A percentile compares a stretch with the other conserved stretches of the same genome.
Conservation (phyloP, 805 yeast species). For the Metschnikowia gelsemii region DNA sequence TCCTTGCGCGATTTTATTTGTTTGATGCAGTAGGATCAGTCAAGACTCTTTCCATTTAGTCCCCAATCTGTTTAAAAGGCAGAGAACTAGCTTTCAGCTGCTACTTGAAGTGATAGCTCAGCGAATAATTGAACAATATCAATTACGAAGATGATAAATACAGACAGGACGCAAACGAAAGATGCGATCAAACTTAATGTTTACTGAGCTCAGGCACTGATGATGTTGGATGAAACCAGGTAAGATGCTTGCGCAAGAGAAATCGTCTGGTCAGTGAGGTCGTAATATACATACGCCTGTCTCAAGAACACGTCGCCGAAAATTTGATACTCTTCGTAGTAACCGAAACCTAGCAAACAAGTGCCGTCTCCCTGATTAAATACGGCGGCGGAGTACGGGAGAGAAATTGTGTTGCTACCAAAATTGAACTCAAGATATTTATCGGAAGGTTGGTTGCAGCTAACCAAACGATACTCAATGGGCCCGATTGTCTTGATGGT, state of each 20-base stretch:
- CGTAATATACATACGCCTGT: constrained; percentile 19
- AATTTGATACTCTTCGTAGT: constrained; percentile 8
- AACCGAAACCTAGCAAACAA: constrained; percentile 15
- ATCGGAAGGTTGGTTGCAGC: constrained; percentile 18
- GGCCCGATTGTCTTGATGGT: constrained; percentile 7
- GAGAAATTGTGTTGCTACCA: constrained; percentile 9
- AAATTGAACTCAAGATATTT: constrained; percentile 14
- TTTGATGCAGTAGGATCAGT: too few species aligned
- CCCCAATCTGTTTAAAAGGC: too few species aligned
- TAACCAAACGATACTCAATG: constrained; percentile 11
- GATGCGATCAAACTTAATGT: too few species aligned
- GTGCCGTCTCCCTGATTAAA: constrained; percentile 3
- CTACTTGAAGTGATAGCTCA: too few species aligned
- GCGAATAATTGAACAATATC: too few species aligned
- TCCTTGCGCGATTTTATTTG: background rate
- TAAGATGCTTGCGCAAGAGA: constrained; percentile 17
- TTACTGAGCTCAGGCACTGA: constrained; percentile 12
- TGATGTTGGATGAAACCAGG: constrained; percentile 10
- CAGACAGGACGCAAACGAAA: too few species aligned
- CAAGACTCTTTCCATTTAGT: too few species aligned
- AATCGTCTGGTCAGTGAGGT: constrained; percentile 16
- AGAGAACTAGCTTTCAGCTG: too few species aligned
- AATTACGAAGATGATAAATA: background rate
- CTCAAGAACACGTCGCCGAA: constrained; percentile 22
- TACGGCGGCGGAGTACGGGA: constrained; percentile 11